These are phyloP conservation scores for Apiotrichum sp. DNA, from an alignment of 1,284 basidiomycete species.

Conservation along the genomic window DNA sequence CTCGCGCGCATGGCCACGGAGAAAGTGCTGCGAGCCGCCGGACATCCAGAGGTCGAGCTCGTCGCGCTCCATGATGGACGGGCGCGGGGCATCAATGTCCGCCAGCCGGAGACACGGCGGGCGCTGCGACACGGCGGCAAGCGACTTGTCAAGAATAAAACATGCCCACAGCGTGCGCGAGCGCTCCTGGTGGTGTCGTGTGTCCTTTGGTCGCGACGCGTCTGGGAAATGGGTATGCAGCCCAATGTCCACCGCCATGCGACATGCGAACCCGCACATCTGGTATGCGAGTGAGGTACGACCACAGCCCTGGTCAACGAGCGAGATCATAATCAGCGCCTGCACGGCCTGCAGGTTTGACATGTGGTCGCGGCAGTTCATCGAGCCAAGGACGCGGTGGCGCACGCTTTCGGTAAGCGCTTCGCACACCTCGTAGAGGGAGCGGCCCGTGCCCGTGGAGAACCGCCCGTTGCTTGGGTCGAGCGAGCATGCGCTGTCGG, in stretches of 20 bases:
- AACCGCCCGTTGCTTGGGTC: not conserved
- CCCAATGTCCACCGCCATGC: constrained; percentile 14
- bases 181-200: constrained; percentile 10
- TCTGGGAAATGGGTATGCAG: constrained; percentile 7
- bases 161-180: constrained; percentile 12
- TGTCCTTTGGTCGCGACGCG: not conserved
- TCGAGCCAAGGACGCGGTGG: constrained; percentile 2
- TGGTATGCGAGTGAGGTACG: constrained; percentile 13
- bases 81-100: constrained; percentile 14
- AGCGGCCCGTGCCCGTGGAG: constrained; percentile 1
- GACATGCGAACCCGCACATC: constrained; percentile 15
- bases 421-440: constrained; percentile 10
- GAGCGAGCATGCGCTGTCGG: not conserved
- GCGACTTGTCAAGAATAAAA: constrained; percentile 17
- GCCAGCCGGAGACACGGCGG: constrained; percentile 7
- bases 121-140: constrained; percentile 8
- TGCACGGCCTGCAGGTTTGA: constrained; percentile 11
- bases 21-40: constrained; percentile 6
- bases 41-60: constrained; percentile 19
- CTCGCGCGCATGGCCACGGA: constrained; percentile 3
- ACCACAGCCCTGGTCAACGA: constrained; percentile 11
- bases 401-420: constrained; percentile 12
- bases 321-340: constrained; percentile 8
- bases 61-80: constrained; percentile 16
- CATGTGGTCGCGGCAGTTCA: constrained; percentile 4